phyloP scores from a whole-genome alignment of 257 asterid species.

The Lithospermum erythrorhizon region DNA sequence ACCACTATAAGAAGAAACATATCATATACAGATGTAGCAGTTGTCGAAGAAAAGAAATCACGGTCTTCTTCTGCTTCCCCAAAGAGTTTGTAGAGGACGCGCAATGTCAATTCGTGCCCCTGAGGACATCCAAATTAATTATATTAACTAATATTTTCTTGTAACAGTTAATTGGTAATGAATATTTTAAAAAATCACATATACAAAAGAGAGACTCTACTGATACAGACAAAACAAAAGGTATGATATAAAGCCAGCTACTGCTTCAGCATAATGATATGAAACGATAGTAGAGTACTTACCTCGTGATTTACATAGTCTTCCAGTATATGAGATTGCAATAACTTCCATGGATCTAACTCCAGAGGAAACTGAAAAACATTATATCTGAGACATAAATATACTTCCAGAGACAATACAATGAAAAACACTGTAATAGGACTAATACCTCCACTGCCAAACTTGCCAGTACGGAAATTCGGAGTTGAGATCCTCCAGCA shows the following conservation, averaged over 20 bases:
- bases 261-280: constrained; percentile 13
- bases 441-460: constrained; percentile 70
- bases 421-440: constrained; percentile 8
- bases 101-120: constrained; percentile 99
- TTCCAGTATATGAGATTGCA: constrained; percentile 59
- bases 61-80: constrained; percentile 94
- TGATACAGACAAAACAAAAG: too few relatives aligned
- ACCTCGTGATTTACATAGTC: constrained; percentile 92
- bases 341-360: constrained; percentile 79
- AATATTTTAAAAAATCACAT: too few relatives aligned
- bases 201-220: too few relatives aligned
- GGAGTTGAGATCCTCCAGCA: constrained; percentile 79
- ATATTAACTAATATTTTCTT: constrained; percentile 16
- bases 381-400: constrained; percentile 2
- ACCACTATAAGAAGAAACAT: constrained; percentile 91
- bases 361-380: constrained; percentile 74
- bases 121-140: constrained; percentile 60
- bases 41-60: constrained; percentile 76
- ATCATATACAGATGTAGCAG: constrained; percentile 83
- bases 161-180: background rate
- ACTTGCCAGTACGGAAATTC: constrained; percentile 76
- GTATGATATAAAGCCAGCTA: too few relatives aligned
- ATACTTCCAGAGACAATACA: constrained; percentile 3
- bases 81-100: constrained; percentile 87
- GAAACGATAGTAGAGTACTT: constrained; percentile 7